These are phyloP conservation scores for Vitis hybrid DNA, from an alignment of 177 flowering plant genomes.

Conservation along the genomic window DNA sequence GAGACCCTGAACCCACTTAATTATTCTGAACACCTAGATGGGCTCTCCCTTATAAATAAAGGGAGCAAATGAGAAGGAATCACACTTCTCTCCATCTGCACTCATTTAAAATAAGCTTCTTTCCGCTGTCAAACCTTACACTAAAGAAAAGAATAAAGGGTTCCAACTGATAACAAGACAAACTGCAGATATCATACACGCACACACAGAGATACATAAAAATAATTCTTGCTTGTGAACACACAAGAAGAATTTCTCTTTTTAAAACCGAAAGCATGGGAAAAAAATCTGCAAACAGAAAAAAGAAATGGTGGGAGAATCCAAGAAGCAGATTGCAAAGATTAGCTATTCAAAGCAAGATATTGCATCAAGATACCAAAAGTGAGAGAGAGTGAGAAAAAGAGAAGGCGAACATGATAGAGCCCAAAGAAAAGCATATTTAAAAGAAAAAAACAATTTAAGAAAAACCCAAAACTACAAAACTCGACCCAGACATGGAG, in stretches of 20 bases:
- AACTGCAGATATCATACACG: constrained; percentile 3
- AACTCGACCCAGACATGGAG: too few species aligned
- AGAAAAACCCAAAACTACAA: too few species aligned
- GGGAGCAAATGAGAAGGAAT: constrained; percentile 10
- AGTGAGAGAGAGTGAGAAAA: too few species aligned
- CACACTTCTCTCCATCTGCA: constrained; percentile 17
- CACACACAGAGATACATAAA: too few species aligned
- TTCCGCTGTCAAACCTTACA: constrained; percentile 24
- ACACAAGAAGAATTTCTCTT: background rate
- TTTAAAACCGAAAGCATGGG: background rate
- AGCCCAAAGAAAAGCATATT: too few species aligned
- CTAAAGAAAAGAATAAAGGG: constrained; percentile 36
- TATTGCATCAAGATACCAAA: too few species aligned
- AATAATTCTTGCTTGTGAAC: background rate
- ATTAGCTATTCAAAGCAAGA: too few species aligned
- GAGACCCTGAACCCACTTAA: background rate
- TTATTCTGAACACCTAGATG: constrained; percentile 1
- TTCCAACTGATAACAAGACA: background rate
- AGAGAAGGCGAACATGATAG: too few species aligned
- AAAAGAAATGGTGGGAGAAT: constrained; percentile 5
- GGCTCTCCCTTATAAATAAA: background rate
- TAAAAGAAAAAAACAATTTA: too few species aligned
- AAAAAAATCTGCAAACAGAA: background rate
- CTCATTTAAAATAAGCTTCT: constrained; percentile 9
- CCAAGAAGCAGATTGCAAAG: constrained; percentile 3